Evolutionary conservation across 1,284 basidiomycete genomes (phyloP).

Genomic region (Microbotryum silenes-acaulis): DNA sequence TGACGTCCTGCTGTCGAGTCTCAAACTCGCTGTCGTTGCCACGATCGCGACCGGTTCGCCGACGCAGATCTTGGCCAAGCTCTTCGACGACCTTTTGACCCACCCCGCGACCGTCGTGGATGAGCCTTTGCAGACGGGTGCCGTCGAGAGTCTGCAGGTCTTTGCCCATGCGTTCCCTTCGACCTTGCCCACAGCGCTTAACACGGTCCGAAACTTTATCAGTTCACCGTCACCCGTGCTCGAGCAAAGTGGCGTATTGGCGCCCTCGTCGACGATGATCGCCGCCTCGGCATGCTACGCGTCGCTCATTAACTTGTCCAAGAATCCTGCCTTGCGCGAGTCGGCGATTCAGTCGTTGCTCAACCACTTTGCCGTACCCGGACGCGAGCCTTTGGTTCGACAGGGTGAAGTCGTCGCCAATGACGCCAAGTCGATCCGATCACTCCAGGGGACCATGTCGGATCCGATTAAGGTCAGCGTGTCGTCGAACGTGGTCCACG

Average conservation of each 20-base stretch:
- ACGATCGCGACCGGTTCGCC: slow-evolving; percentile 3
- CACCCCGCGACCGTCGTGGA: slow-evolving; percentile 3
- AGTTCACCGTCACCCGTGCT: slow-evolving; percentile 6
- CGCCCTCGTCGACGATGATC: background rate
- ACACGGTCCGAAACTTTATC: slow-evolving; percentile 8
- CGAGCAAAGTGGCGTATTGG: background rate
- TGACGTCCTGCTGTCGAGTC: slow-evolving; percentile 3
- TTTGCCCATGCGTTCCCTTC: slow-evolving; percentile 16
- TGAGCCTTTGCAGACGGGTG: slow-evolving; percentile 9
- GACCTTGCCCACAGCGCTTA: background rate
- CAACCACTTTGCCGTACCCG: slow-evolving; percentile 17
- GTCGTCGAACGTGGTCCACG: slow-evolving; percentile 35
- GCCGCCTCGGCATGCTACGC: slow-evolving; percentile 5
- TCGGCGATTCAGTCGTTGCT: slow-evolving; percentile 25
- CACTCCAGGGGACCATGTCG: slow-evolving; percentile 3
- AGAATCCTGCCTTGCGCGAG: background rate
- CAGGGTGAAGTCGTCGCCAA: too few species aligned
- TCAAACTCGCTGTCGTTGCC: slow-evolving; percentile 1
- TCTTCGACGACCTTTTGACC: slow-evolving; percentile 6
- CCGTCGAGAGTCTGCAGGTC: slow-evolving; percentile 13
- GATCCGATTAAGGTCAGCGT: background rate
- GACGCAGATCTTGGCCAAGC: slow-evolving; percentile 2
- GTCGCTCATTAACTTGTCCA: background rate
- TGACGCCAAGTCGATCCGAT: background rate
- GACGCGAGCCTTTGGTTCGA: background rate